Conservation (phyloP, 306 rosid genomes). For the Datisca glomerata region DNA sequence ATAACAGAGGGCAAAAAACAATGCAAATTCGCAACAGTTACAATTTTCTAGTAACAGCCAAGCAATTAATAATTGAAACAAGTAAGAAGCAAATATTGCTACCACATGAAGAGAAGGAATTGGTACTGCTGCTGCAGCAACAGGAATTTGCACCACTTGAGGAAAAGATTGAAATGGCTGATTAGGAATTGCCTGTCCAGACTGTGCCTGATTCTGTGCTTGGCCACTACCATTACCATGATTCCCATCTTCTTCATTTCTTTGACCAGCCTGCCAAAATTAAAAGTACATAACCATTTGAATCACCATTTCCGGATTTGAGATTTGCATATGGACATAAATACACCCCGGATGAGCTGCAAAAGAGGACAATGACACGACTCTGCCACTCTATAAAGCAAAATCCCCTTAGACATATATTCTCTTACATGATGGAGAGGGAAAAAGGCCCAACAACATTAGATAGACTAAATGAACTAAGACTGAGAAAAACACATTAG, state of each 20-base stretch:
- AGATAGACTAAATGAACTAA: no score
- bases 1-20: constrained; percentile 7
- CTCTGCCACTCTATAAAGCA: no score
- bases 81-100: constrained; percentile 15
- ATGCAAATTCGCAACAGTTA: constrained; percentile 6
- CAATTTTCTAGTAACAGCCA: constrained; percentile 1
- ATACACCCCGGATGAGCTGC: no score
- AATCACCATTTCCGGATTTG: constrained; percentile 1
- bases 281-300: constrained; percentile 14
- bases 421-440: no score
- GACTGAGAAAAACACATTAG: no score
- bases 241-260: constrained; percentile 43
- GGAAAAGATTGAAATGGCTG: constrained; percentile 56
- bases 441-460: no score
- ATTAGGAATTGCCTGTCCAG: constrained; percentile 54
- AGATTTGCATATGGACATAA: no score
- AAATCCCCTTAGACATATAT: no score
- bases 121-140: constrained; percentile 49
- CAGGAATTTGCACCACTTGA: constrained; percentile 62
- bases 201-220: constrained; percentile 44
- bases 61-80: constrained; percentile 3
- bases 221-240: constrained; percentile 18
- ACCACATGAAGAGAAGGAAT: constrained; percentile 63
- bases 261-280: constrained; percentile 36
- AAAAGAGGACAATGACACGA: no score